Evolutionary conservation across 2,329 filamentous ascomycete species (phyloP), one percentile per base, ranked within the genome.

Genomic region (Lecanicillium sp.): DNA sequence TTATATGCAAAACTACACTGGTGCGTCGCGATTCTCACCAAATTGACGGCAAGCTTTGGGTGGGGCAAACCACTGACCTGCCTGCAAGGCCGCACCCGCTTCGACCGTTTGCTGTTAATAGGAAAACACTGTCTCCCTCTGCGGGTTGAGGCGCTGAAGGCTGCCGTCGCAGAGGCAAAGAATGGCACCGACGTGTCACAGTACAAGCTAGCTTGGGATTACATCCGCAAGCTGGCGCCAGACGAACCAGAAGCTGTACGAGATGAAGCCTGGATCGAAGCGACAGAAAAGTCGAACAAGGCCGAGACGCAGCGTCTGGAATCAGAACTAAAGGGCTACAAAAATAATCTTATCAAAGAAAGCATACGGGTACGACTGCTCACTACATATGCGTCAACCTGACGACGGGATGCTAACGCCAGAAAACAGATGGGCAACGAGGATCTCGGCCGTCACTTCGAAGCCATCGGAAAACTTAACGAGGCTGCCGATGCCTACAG

Each of bases 301-400:
- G 68, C 71, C 2, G 86, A 95, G 64, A 84, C 84, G 1, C 74
- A 81, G 48, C 79, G 86, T n/a, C 73, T 97, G 48, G 89, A 96
- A 62, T 72, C 78, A 14, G 89, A 97, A 65, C 73, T 98, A 17
- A 90, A 90, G 65, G 85, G 84, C 1, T 97, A 97, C 67, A 95
- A 93, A 68, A 95, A 96, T 62, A 98, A 97, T 59, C 70, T 97
- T 36, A 90, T 98, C 58, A 95, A 96, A 64, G 93, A 98, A 69
- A 96, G 90, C 69, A 95, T 97, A 59, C 72, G 90, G 56, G 90
- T 94, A 73, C 38, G 52, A 47, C 8, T 15, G 4, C 6, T 30
- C 36, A 29, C 9, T 11, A n/a, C 27, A 14, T 43, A 11, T 5
- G 19, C 17, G 3, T 17, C 23, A 24, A 19, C 40, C 6, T 36